Evolutionary conservation across 495 filamentous ascomycete genomes (phyloP), one percentile per base, ranked within the genome.

Genomic region (Penicillium pancosmium): DNA sequence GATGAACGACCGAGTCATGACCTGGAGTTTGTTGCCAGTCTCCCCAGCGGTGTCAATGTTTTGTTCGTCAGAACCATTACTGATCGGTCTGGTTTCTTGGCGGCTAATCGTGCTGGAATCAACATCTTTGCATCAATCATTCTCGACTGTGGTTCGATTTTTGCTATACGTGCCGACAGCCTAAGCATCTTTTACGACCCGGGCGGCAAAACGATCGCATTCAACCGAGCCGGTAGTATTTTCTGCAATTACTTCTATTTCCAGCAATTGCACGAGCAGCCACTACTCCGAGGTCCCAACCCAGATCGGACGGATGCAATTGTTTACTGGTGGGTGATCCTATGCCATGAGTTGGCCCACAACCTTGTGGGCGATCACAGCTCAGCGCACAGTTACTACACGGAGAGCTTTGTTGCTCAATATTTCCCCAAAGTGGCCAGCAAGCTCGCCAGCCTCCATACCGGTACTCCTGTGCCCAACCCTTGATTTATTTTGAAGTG

Each of bases 211-310:
- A 91, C 92, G 2, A 96, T 99, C 58, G 94, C 95, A 0, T 99
- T 99, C 82, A 99, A 98, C 68, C 79, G 79, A 21, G 81, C 82
- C 41, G 92, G 93, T 48, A 89, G 86, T 63, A 83, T 98, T 34
- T 98, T 98, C 78, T 97, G 92, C 80, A 99, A 98, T 66, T 84
- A 92, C 60, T 80, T 90, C 35, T 97, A 91, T 75, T 98, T 92
- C 64, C 80, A 87, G 51, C 84, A 92, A 63, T 72, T 96, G 31
- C 94, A 98, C 70, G 73, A 82, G 52, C 68, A 71, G 27, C 67
- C 78, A 15, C 61, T 80, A 13, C 74, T 79, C 15, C 69, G 74
- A 58, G 68, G 63, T 35, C 41, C 74, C 21, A 64, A 38, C 21
- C 69, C 78, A 46, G 81, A 76, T 47, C 82, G 69, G 68, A 80